Evolutionary conservation across 176 grass and related monocot species (phyloP).

Genomic region (Rhynchospora pubera): DNA sequence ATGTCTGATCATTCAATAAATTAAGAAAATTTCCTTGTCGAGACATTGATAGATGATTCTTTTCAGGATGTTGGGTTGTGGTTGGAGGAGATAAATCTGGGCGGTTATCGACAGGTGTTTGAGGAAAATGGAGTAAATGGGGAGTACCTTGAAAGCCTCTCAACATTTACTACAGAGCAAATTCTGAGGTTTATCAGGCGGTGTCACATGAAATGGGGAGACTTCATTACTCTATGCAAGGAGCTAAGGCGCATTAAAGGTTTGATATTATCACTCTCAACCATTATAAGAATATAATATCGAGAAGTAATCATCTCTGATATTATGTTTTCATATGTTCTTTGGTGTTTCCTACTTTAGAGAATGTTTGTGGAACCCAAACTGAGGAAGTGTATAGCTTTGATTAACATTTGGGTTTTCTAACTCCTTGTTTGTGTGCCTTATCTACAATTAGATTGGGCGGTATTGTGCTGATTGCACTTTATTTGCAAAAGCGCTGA

Average conservation of each 20-base stretch:
- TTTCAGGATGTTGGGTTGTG: conserved; percentile 95
- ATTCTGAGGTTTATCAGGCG: conserved; percentile 90
- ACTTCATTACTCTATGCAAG: conserved; percentile 94
- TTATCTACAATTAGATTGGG: neutral
- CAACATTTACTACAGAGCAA: conserved; percentile 86
- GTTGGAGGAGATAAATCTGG: conserved; percentile 89
- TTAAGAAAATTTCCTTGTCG: neutral
- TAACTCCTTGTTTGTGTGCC: neutral
- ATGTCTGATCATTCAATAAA: neutral
- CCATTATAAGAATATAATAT: conserved; percentile 6
- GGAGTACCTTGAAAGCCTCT: conserved; percentile 78
- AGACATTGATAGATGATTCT: neutral
- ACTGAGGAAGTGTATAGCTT: neutral
- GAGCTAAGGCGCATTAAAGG: conserved; percentile 92
- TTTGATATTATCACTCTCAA: conserved; percentile 18
- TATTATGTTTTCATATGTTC: neutral
- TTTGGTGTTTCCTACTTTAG: neutral
- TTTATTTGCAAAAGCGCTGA: neutral
- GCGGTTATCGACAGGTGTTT: conserved; percentile 56
- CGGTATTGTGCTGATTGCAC: neutral
- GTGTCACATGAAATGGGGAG: conserved; percentile 89
- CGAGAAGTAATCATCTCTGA: neutral
- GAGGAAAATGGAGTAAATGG: conserved; percentile 86
- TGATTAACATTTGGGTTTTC: neutral
- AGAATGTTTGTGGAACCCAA: neutral